phyloP scores from a whole-genome alignment of 805 yeast genomes.

The Starmera quercuum region DNA sequence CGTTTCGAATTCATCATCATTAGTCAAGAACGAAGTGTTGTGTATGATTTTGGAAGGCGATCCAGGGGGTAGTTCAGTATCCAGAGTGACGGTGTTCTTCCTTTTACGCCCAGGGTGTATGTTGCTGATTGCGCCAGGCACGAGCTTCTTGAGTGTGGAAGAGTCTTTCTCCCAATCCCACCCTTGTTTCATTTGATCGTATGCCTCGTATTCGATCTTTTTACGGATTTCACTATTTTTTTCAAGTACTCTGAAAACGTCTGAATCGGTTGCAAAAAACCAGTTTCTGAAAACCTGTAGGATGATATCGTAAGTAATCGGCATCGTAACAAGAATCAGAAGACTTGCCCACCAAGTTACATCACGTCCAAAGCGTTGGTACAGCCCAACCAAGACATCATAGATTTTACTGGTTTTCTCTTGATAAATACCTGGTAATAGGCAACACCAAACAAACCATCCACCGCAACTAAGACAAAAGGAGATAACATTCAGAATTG shows the following conservation, averaged over 20 bases:
- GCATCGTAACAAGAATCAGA: slow-evolving; percentile 46
- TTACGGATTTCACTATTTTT: slow-evolving; percentile 57
- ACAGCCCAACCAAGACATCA: slow-evolving; percentile 64
- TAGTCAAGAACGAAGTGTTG: slow-evolving; percentile 15
- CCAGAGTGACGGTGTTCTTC: slow-evolving; percentile 16
- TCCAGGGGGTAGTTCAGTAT: slow-evolving; percentile 46
- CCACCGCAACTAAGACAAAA: slow-evolving; percentile 69
- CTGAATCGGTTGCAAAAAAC: slow-evolving; percentile 66
- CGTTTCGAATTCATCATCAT: slow-evolving; percentile 30
- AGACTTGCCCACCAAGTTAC: slow-evolving; percentile 82
- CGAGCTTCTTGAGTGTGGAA: slow-evolving; percentile 15
- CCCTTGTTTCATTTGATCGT: slow-evolving; percentile 65
- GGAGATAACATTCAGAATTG: slow-evolving; percentile 56
- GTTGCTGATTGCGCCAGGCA: background rate
- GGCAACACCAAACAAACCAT: slow-evolving; percentile 76
- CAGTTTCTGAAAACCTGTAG: slow-evolving; percentile 48
- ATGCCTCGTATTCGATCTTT: slow-evolving; percentile 66
- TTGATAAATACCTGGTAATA: slow-evolving; percentile 64
- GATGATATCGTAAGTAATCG: slow-evolving; percentile 60
- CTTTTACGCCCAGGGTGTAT: slow-evolving; percentile 9
- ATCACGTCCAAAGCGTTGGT: slow-evolving; percentile 69
- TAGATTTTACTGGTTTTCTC: slow-evolving; percentile 48
- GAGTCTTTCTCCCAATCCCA: slow-evolving; percentile 61
- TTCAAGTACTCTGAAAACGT: slow-evolving; percentile 71
- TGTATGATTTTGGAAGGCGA: slow-evolving; percentile 26